A percentile compares a stretch with the other conserved stretches of the same genome.
phyloP scores from a whole-genome alignment of 345 rosid genomes.

The Pistacia integerrima region DNA sequence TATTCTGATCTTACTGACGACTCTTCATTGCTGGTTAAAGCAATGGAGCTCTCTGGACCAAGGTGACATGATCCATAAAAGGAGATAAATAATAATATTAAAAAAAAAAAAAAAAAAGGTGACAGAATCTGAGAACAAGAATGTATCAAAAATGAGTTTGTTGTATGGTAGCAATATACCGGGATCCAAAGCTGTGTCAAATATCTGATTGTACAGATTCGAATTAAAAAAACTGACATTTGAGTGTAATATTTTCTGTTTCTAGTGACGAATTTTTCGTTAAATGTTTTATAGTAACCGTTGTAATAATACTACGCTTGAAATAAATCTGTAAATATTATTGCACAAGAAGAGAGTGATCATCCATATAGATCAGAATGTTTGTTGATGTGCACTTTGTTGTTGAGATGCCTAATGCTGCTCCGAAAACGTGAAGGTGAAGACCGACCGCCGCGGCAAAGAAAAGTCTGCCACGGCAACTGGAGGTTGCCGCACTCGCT shows the following conservation, averaged over 20 bases:
- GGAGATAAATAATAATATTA: neutral
- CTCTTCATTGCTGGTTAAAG: slow-evolving; percentile 73
- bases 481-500: no score
- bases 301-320: slow-evolving; percentile 21
- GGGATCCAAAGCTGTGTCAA: slow-evolving; percentile 24
- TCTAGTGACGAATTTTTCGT: slow-evolving; percentile 22
- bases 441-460: no score
- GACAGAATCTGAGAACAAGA: slow-evolving; percentile 2
- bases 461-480: no score
- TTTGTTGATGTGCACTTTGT: neutral
- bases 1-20: slow-evolving; percentile 91
- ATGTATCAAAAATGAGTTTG: slow-evolving; percentile 23
- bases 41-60: slow-evolving; percentile 97
- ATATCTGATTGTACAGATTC: slow-evolving; percentile 41
- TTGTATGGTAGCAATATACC: slow-evolving; percentile 31
- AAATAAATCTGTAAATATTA: slow-evolving; percentile 15
- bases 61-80: slow-evolving; percentile 45
- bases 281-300: slow-evolving; percentile 12
- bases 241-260: slow-evolving; percentile 24
- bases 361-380: neutral
- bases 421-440: no score
- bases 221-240: slow-evolving; percentile 28
- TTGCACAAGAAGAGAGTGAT: neutral
- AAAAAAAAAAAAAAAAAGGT: slow-evolving; percentile 1
- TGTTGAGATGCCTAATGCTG: no score